These are phyloP conservation scores for Trichoderma virens DNA, from an alignment of 495 filamentous ascomycete species.

Conservation along the genomic window DNA sequence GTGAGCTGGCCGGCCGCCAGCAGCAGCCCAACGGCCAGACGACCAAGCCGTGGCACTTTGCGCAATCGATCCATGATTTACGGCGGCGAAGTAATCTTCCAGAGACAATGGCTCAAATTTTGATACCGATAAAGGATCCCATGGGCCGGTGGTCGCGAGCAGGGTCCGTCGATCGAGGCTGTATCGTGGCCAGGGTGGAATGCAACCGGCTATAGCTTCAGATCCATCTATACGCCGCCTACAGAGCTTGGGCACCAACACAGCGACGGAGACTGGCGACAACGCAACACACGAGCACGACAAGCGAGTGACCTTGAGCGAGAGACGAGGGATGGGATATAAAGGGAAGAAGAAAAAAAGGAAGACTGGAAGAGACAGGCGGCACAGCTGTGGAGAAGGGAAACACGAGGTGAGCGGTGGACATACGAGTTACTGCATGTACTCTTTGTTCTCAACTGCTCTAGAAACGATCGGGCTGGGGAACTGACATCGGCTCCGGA, in stretches of 20 bases:
- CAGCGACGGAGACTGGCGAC: neutral
- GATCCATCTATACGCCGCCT: neutral
- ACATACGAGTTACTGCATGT: neutral
- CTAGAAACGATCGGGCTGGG: neutral
- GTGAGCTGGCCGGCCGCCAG: constrained; percentile 12
- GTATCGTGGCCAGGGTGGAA: neutral
- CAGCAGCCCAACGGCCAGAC: constrained; percentile 12
- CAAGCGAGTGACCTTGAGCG: constrained; percentile 11
- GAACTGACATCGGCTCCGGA: constrained; percentile 1
- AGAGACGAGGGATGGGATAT: constrained; percentile 7
- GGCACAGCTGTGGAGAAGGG: neutral
- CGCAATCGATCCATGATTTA: neutral
- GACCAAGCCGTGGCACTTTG: neutral
- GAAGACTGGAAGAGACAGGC: neutral
- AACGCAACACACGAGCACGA: neutral
- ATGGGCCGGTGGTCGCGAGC: neutral
- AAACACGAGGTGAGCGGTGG: neutral
- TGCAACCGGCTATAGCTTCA: neutral
- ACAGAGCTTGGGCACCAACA: neutral
- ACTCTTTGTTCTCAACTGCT: no score
- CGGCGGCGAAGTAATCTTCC: neutral
- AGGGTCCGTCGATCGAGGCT: neutral
- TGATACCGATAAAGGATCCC: neutral
- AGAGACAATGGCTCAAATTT: neutral
- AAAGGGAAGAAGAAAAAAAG: neutral